phyloP scores from a whole-genome alignment of 805 yeast species.

The Lipomyces chichibuensis region DNA sequence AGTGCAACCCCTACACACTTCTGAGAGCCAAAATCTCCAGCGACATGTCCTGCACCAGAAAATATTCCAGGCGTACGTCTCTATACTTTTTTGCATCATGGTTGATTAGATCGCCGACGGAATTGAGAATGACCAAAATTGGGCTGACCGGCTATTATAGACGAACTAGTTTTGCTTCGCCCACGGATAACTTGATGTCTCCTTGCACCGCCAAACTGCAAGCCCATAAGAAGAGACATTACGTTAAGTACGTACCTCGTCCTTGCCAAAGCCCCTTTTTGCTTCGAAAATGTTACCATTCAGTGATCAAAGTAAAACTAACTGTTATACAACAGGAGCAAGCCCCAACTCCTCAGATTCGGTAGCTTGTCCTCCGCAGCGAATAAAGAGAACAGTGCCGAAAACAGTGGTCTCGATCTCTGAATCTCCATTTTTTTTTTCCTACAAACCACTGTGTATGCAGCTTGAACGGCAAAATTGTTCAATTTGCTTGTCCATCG shows the following conservation, averaged over 20 bases:
- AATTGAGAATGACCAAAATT: background rate
- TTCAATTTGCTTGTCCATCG: background rate
- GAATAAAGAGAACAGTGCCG: constrained; percentile 21
- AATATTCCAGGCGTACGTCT: constrained; percentile 31
- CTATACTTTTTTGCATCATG: background rate
- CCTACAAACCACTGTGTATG: background rate
- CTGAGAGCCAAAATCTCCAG: constrained; percentile 16
- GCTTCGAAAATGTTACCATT: background rate
- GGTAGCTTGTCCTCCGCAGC: constrained; percentile 11
- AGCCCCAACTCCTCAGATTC: constrained; percentile 33
- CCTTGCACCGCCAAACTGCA: constrained; percentile 62
- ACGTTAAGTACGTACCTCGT: constrained; percentile 43
- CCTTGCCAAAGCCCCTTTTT: too few relatives aligned
- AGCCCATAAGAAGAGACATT: constrained; percentile 52
- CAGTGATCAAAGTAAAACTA: background rate
- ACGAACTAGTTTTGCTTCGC: constrained; percentile 49
- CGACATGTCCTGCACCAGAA: constrained; percentile 31
- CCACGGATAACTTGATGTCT: constrained; percentile 61
- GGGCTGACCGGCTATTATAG: constrained; percentile 10
- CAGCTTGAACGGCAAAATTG: background rate
- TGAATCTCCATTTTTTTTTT: background rate
- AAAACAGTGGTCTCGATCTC: constrained; percentile 10
- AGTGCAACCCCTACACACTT: constrained; percentile 18
- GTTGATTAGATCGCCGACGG: background rate
- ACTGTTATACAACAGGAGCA: constrained; percentile 21